Evolutionary conservation across 2,329 filamentous ascomycete genomes (phyloP), one percentile per base, ranked within the genome.

Genomic region (Nemania sp.): DNA sequence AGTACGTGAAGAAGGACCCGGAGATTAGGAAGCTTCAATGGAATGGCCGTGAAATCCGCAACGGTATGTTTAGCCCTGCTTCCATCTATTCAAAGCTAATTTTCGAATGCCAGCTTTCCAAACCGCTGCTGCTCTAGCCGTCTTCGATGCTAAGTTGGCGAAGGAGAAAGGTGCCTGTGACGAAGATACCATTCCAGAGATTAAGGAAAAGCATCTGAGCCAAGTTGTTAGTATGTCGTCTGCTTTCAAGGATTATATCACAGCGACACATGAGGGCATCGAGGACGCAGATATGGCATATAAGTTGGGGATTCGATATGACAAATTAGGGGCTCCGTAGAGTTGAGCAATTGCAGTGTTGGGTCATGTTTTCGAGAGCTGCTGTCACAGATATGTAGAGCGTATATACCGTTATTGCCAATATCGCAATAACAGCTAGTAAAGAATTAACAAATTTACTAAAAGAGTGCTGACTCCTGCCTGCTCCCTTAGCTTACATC

Each of bases 51-150:
- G 57, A 66, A 51, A 66, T 66, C 5, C 57, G 64, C 11, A 66
- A 66, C n/a, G 64, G 64, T 62, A 43, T 4, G 43, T 57, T 26
- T 29, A 11, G 13, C 26, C n/a, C 4, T 41, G 4, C 27, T 32
- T 22, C 1, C 41, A 2, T 29, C 20, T 41, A 5, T 27, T 38
- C 29, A 15, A 38, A 43, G 22, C 56, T 65, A 4, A 65, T 22
- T n/a, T 26, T n/a, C 6, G 5, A 43, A 26, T 24, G 3, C 6
- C 18, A 68, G 70, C 66, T 32, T 69, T 72, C 24, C 68, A 70
- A 67, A 64, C 68, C 1, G 66, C 70, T 3, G 70, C 69, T 29
- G 63, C 70, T 8, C 63, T 72, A 10, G 70, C 70, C 15, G 41
- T 66, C 18, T 66, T 66, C 24, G 60, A 68, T 35, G 61, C 63